Percentiles rank a stretch among this genome's conserved stretches.
These are phyloP conservation scores for Globisporangium polare DNA, from an alignment of 352 stramenopile species.

Conservation along the genomic window DNA sequence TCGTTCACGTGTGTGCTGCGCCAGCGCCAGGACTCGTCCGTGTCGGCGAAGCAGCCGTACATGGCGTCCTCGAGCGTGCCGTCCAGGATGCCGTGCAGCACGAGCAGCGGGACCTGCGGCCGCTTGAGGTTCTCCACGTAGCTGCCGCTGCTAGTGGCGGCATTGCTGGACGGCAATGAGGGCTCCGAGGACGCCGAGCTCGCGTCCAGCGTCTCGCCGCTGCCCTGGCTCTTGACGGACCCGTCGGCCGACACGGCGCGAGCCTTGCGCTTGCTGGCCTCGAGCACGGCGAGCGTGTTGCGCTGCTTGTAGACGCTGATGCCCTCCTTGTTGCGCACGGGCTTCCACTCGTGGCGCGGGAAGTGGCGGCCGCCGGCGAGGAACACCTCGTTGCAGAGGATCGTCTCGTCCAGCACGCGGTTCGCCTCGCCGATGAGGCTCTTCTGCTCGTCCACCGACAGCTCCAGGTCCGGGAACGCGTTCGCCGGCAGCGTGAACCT, in stretches of 20 bases:
- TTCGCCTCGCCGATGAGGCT: constrained; percentile 12
- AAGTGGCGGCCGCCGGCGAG: constrained; percentile 2
- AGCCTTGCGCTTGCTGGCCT: background rate
- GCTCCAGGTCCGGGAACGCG: constrained; percentile 14
- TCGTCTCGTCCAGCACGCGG: constrained; percentile 18
- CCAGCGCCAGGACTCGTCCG: constrained; percentile 14
- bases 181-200: constrained; percentile 11
- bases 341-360: constrained; percentile 10
- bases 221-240: background rate
- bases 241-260: background rate
- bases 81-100: constrained; percentile 9
- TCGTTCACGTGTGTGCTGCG: constrained; percentile 15
- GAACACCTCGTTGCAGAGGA: constrained; percentile 12
- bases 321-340: constrained; percentile 14
- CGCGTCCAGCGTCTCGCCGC: background rate
- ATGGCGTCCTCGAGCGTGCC: constrained; percentile 19
- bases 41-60: constrained; percentile 18
- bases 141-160: background rate
- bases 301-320: constrained; percentile 18
- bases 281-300: constrained; percentile 1
- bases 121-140: constrained; percentile 15
- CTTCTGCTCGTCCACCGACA: constrained; percentile 13
- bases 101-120: constrained; percentile 15
- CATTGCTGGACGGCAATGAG: background rate
- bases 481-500: constrained; percentile 15